phyloP scores from a whole-genome alignment of 2,329 filamentous ascomycete genomes.

The Acrocalymma vagum region DNA sequence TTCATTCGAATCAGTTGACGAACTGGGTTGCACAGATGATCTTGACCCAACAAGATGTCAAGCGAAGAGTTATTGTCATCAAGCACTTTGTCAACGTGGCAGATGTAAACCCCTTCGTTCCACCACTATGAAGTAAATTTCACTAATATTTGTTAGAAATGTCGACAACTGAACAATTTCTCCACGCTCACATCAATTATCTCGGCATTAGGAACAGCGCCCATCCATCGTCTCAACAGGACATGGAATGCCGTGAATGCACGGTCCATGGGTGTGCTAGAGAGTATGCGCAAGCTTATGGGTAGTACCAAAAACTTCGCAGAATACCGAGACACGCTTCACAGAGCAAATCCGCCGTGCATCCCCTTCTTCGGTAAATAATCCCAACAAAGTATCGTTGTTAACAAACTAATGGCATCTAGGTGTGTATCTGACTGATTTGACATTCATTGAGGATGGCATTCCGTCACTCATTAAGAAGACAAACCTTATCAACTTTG shows the following conservation, averaged over 20 bases:
- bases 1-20: conserved; percentile 98
- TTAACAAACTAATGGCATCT: conserved; percentile 31
- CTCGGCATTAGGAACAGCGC: conserved; percentile 91
- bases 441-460: conserved; percentile 98
- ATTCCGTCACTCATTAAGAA: conserved; percentile 97
- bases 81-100: conserved; percentile 98
- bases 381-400: background rate
- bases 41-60: conserved; percentile 89
- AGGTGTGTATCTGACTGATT: conserved; percentile 96
- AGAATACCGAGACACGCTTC: conserved; percentile 92
- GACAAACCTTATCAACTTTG: conserved; percentile 97
- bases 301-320: conserved; percentile 98
- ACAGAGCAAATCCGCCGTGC: conserved; percentile 93
- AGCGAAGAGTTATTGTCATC: conserved; percentile 95
- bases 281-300: conserved; percentile 94
- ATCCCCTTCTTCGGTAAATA: conserved; percentile 94
- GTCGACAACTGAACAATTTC: conserved; percentile 91
- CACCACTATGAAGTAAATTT: background rate
- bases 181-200: conserved; percentile 98
- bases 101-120: conserved; percentile 71
- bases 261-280: conserved; percentile 79
- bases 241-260: conserved; percentile 95
- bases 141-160: conserved; percentile 72
- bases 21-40: conserved; percentile 99
- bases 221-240: conserved; percentile 89